Evolutionary conservation across 2,329 filamentous ascomycete genomes (phyloP).

Genomic region (Zalaria sp.): DNA sequence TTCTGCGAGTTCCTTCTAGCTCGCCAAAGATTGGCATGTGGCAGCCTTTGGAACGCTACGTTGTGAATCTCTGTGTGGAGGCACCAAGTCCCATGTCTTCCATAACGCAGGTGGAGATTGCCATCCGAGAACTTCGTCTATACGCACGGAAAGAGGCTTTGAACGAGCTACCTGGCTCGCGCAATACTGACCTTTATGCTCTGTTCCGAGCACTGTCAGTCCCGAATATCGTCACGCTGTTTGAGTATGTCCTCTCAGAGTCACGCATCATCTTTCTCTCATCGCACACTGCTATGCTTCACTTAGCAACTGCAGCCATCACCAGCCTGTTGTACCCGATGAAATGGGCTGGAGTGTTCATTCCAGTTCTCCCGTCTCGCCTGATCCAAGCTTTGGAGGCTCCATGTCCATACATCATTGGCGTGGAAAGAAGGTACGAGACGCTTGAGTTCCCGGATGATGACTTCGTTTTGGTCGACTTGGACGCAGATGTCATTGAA

Average conservation of each 20-base stretch:
- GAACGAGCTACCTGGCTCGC: slow-evolving; percentile 85
- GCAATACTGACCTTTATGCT: slow-evolving; percentile 84
- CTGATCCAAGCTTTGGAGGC: slow-evolving; percentile 84
- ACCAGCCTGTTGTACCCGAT: slow-evolving; percentile 76
- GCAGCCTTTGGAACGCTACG: slow-evolving; percentile 93
- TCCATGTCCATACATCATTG: slow-evolving; percentile 92
- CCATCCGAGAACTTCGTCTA: slow-evolving; percentile 74
- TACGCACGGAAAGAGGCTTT: slow-evolving; percentile 85
- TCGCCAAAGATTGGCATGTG: slow-evolving; percentile 85
- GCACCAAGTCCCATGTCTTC: slow-evolving; percentile 84
- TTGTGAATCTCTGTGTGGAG: slow-evolving; percentile 92
- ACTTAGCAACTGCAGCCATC: slow-evolving; percentile 80
- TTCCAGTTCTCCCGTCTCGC: slow-evolving; percentile 76
- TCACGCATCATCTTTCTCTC: slow-evolving; percentile 93
- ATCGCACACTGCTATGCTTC: slow-evolving; percentile 90
- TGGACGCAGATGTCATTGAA: slow-evolving; percentile 83
- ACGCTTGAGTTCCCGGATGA: slow-evolving; percentile 78
- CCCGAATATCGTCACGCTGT: slow-evolving; percentile 80
- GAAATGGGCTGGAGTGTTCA: slow-evolving; percentile 88
- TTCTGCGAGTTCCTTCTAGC: slow-evolving; percentile 71
- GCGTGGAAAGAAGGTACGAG: slow-evolving; percentile 85
- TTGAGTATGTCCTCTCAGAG: slow-evolving; percentile 86
- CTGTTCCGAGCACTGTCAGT: slow-evolving; percentile 82
- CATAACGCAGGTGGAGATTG: slow-evolving; percentile 88
- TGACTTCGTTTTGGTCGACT: slow-evolving; percentile 86